phyloP scores from a whole-genome alignment of 352 stramenopile genomes.

The Thraustochytrium striatum region DNA sequence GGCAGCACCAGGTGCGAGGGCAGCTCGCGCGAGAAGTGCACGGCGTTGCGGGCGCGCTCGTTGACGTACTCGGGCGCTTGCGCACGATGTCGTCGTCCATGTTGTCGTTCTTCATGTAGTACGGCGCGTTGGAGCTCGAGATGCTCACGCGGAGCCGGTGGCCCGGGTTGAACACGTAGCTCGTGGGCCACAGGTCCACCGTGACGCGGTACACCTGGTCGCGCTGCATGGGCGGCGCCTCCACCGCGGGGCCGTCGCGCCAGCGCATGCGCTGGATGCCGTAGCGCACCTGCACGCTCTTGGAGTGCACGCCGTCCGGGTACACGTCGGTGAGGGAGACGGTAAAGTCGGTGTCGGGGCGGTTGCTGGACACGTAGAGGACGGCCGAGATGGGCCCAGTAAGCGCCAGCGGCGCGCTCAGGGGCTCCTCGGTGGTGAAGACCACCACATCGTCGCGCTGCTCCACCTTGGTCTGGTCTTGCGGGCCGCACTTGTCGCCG shows the following conservation, averaged over 20 bases:
- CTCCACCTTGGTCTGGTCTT: conserved; percentile 49
- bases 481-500: conserved; percentile 47
- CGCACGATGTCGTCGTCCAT: conserved; percentile 41
- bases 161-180: conserved; percentile 51
- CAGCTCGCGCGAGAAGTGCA: conserved; percentile 46
- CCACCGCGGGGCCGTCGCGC: conserved; percentile 26
- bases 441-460: conserved; percentile 50
- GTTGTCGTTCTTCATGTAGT: conserved; percentile 51
- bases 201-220: conserved; percentile 49
- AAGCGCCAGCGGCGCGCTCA: conserved; percentile 44
- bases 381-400: conserved; percentile 46
- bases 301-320: conserved; percentile 40
- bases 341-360: conserved; percentile 53
- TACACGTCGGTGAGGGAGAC: conserved; percentile 54
- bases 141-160: conserved; percentile 51
- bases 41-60: conserved; percentile 43
- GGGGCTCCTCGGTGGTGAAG: conserved; percentile 31
- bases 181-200: conserved; percentile 53
- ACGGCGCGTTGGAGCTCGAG: conserved; percentile 47
- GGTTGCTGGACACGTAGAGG: conserved; percentile 54
- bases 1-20: conserved; percentile 37
- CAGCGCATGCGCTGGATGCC: conserved; percentile 54
- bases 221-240: conserved; percentile 32
- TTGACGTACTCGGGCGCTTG: background rate
- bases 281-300: conserved; percentile 41